Evolutionary conservation across 108 stramenopile genomes (phyloP), one percentile per base, ranked within the genome.

Genomic region (Pseudonitzschia multiseries): DNA sequence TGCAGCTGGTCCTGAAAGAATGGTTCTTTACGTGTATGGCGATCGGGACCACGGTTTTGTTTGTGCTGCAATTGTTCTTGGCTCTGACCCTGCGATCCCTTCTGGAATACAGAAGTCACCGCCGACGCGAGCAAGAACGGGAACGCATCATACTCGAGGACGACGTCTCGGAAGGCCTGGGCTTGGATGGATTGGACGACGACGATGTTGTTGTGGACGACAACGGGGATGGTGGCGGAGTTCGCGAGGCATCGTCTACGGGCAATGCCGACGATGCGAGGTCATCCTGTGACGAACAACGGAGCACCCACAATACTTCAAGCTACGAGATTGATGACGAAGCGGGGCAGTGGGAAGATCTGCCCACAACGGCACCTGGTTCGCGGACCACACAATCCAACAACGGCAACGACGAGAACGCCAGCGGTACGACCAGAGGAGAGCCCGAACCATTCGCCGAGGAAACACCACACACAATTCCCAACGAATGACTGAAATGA

Each of bases 1-100:
- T 92, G 40, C 91, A 92, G 76, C 46, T 64, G 28, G 68, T 89
- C 18, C 61, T 92, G 24, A 82, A 78, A 28, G 83, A 86, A 22
- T 89, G 87, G 88, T 87, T 80, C 69, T 95, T 84, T 60, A 77
- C 81, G 18, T 89, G 81, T 71, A 80, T 76, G 61, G 62, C 75
- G 20, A 33, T 87, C 60, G 90, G 89, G 33, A 82, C 84, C 4
- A 44, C 73, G 20, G n/a, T 84, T 21, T 66, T 91, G 17, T 81
- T 85, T 6, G 18, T 67, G 0, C 13, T 78, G 14, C 75, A 86
- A 48, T 6, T 57, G 18, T 17, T 73, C 2, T 24, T 77, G 2
- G 50, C 59, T 60, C 50, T 69, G 17, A 51, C 62, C 27, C 27
- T 53, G 21, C 44, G 57, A 22, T 17, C 43, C 10, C 52, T 57